A percentile compares a stretch with the other conserved stretches of the same genome.
Evolutionary conservation across 129 eudicot genomes (phyloP).

Genomic region (Sambucus nigra): DNA sequence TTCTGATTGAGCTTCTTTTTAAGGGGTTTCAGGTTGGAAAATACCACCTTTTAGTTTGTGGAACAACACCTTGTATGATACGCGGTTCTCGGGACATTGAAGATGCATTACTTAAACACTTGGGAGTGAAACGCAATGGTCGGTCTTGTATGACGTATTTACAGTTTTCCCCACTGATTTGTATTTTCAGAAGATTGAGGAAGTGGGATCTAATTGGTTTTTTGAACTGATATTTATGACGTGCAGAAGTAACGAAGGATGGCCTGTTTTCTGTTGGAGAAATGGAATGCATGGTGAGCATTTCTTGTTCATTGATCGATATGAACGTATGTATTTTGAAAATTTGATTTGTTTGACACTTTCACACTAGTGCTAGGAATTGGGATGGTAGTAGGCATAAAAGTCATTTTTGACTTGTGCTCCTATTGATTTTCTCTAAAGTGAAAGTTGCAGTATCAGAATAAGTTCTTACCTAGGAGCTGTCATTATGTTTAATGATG

Average conservation of each 20-base stretch:
- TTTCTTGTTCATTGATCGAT: no score
- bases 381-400: neutral
- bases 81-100: slow-evolving; percentile 98
- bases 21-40: slow-evolving; percentile 70
- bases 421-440: no score
- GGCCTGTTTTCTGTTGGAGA: slow-evolving; percentile 99
- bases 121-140: slow-evolving; percentile 98
- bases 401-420: no score
- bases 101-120: slow-evolving; percentile 74
- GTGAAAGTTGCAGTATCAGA: no score
- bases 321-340: no score
- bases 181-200: slow-evolving; percentile 1
- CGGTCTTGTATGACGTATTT: slow-evolving; percentile 6
- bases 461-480: no score
- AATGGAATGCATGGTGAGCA: slow-evolving; percentile 99
- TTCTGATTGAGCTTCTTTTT: slow-evolving; percentile 3
- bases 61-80: slow-evolving; percentile 99
- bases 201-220: slow-evolving; percentile 5
- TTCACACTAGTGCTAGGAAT: no score
- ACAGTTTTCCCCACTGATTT: neutral
- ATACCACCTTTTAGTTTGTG: slow-evolving; percentile 99
- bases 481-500: no score
- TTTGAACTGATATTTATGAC: slow-evolving; percentile 11
- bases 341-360: no score
- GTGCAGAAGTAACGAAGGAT: slow-evolving; percentile 91